Percentiles rank a stretch among this genome's conserved stretches.
Evolutionary conservation across 331 rosid genomes (phyloP).

Genomic region (Rosa hybrid): DNA sequence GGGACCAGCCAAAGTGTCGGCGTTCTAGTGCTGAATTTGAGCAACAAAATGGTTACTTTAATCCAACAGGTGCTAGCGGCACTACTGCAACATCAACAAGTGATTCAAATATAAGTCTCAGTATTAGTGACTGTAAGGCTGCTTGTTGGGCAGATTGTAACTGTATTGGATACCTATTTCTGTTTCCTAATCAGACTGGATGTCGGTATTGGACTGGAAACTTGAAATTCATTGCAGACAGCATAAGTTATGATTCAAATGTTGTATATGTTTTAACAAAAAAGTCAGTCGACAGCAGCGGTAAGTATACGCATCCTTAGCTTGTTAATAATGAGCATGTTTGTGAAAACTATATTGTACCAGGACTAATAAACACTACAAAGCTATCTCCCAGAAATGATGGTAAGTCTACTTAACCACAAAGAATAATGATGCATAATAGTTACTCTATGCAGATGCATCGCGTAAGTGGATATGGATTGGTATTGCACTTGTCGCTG

Average conservation of each 20-base stretch:
- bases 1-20: neutral
- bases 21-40: neutral
- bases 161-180: neutral
- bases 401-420: neutral
- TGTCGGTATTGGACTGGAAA: constrained; percentile 5
- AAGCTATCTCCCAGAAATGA: too few relatives aligned
- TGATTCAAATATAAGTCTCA: neutral
- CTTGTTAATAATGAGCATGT: neutral
- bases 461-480: constrained; percentile 15
- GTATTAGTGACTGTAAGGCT: constrained; percentile 8
- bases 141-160: constrained; percentile 5
- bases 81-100: neutral
- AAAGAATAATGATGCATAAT: neutral
- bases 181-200: constrained; percentile 11
- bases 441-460: neutral
- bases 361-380: too few relatives aligned
- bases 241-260: neutral
- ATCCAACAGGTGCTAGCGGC: neutral
- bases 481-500: neutral
- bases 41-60: neutral
- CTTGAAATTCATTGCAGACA: neutral
- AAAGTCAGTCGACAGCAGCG: neutral
- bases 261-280: neutral
- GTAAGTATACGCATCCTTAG: neutral
- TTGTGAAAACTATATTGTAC: neutral